A percentile compares a stretch with the other conserved stretches of the same genome.
Conservation (phyloP, 139 green algal species). For the Micractinium conductrix region DNA sequence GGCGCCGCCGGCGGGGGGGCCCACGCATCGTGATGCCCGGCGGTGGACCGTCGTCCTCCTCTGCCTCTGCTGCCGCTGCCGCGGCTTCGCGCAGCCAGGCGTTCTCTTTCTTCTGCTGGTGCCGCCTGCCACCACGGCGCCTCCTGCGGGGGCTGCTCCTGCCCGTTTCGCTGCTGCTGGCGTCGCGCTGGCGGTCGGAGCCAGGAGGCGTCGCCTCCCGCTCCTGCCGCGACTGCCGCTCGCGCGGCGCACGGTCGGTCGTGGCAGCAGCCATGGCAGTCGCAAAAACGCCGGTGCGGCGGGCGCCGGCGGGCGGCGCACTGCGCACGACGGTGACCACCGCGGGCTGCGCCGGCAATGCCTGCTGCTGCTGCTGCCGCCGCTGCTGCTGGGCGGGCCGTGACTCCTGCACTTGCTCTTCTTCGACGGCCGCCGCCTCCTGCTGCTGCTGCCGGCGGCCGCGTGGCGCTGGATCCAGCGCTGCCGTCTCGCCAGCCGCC, state of each 20-base stretch:
- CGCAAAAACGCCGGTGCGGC: neutral
- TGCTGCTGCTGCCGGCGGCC: constrained; percentile 14
- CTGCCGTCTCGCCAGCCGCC: neutral
- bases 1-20: too few species aligned
- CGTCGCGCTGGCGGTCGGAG: neutral
- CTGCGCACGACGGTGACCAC: neutral
- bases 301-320: neutral
- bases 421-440: too few species aligned
- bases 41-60: neutral
- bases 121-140: neutral
- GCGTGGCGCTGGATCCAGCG: neutral
- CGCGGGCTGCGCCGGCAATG: neutral
- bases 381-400: neutral
- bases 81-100: neutral
- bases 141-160: neutral
- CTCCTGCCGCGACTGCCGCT: neutral
- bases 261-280: neutral
- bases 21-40: neutral
- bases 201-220: neutral
- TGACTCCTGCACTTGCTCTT: too few species aligned
- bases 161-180: neutral
- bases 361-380: neutral
- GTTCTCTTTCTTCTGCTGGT: constrained; percentile 9
- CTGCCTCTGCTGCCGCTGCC: neutral
- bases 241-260: neutral